phyloP scores from a whole-genome alignment of 352 stramenopile genomes.

The Globisporangium viniferum region DNA sequence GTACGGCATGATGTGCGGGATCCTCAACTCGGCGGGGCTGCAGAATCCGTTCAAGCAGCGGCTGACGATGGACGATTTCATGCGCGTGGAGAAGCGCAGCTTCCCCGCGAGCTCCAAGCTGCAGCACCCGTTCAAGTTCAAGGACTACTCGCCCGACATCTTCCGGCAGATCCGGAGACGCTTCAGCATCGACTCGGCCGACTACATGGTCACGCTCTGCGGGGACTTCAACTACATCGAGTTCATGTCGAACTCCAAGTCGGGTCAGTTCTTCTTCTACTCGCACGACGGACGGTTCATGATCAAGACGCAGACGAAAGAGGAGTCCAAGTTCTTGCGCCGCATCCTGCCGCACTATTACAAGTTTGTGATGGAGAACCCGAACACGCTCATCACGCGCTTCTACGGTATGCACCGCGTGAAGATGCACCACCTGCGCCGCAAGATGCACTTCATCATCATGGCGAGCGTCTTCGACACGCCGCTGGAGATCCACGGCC shows the following conservation, averaged over 20 bases:
- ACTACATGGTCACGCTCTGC: conserved; percentile 92
- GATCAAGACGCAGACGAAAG: conserved; percentile 99
- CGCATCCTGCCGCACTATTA: conserved; percentile 98
- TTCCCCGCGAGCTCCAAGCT: conserved; percentile 74
- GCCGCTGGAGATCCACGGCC: conserved; percentile 87
- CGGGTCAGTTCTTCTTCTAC: conserved; percentile 99
- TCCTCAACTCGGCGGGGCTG: conserved; percentile 92
- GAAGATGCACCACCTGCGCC: conserved; percentile 94
- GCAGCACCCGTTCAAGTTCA: conserved; percentile 87
- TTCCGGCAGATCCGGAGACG: conserved; percentile 78
- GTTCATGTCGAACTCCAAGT: conserved; percentile 99
- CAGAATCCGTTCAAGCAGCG: conserved; percentile 77
- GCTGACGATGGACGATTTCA: conserved; percentile 91
- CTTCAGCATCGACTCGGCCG: conserved; percentile 72
- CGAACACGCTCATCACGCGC: conserved; percentile 96
- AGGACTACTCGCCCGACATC: conserved; percentile 91
- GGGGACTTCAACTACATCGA: conserved; percentile 97
- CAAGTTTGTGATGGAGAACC: conserved; percentile 95
- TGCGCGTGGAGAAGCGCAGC: conserved; percentile 75
- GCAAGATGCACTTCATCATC: conserved; percentile 94
- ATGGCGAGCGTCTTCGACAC: conserved; percentile 98
- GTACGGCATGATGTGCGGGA: conserved; percentile 98
- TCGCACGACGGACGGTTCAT: conserved; percentile 96
- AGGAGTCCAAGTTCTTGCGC: conserved; percentile 98
- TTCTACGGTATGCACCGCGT: conserved; percentile 98